Conservation (phyloP, 805 yeast genomes). For the Isabelozyma rhagii region DNA sequence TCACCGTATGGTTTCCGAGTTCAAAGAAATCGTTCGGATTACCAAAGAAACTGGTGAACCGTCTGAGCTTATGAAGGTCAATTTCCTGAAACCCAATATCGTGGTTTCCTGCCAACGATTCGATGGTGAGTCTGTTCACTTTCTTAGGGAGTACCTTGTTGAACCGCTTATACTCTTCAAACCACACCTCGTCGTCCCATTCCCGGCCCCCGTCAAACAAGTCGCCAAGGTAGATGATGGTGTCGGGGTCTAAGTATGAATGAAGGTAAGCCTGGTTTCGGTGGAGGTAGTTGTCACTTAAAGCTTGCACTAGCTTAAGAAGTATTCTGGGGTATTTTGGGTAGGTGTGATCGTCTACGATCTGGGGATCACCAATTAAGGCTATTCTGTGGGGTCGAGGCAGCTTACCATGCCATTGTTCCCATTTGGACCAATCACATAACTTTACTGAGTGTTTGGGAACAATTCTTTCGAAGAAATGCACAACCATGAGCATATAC, state of each 20-base stretch:
- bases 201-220: conserved; percentile 92
- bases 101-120: conserved; percentile 82
- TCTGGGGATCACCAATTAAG: conserved; percentile 89
- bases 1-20: conserved; percentile 68
- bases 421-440: conserved; percentile 66
- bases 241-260: conserved; percentile 62
- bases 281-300: conserved; percentile 77
- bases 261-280: conserved; percentile 68
- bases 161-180: conserved; percentile 67
- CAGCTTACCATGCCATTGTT: conserved; percentile 43
- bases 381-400: conserved; percentile 46
- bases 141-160: conserved; percentile 59
- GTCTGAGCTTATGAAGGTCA: conserved; percentile 47
- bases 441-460: conserved; percentile 18
- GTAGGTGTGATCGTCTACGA: conserved; percentile 85
- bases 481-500: conserved; percentile 25
- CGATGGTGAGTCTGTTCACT: conserved; percentile 36
- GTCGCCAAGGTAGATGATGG: conserved; percentile 82
- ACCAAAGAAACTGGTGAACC: conserved; percentile 77
- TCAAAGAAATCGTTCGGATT: conserved; percentile 53
- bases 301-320: conserved; percentile 52
- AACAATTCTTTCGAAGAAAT: conserved; percentile 30
- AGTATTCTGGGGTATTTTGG: conserved; percentile 58
- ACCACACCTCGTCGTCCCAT: conserved; percentile 69
- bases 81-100: conserved; percentile 93